Evolutionary conservation across 78 protist genomes (phyloP).

Genomic region (Chrysochromulina parva): DNA sequence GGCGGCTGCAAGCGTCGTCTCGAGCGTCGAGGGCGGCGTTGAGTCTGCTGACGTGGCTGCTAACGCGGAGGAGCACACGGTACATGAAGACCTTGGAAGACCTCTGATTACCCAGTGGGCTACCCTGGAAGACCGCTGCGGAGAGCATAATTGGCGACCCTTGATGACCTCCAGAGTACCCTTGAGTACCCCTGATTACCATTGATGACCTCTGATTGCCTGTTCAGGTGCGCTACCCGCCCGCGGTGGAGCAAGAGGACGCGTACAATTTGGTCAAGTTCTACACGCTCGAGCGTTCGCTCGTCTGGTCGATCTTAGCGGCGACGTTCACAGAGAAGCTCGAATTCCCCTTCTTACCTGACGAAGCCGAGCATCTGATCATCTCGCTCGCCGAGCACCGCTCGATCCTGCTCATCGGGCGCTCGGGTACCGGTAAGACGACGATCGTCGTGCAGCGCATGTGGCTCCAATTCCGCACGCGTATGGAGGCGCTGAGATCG

Average conservation of each 20-base stretch:
- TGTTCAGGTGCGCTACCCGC: background rate
- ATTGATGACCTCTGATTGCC: too few species aligned
- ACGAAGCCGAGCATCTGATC: background rate
- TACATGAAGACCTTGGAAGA: too few species aligned
- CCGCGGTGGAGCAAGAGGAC: background rate
- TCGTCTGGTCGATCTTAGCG: background rate
- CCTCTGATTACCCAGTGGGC: too few species aligned
- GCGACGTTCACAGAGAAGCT: background rate
- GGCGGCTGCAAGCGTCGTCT: too few species aligned
- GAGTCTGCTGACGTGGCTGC: too few species aligned
- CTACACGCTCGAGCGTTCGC: background rate
- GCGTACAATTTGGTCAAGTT: conserved; percentile 1
- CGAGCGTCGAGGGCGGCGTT: too few species aligned
- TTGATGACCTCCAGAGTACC: too few species aligned
- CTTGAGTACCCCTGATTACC: too few species aligned
- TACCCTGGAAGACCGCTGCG: too few species aligned
- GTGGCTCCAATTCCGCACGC: background rate
- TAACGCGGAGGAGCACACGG: too few species aligned
- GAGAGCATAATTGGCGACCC: too few species aligned
- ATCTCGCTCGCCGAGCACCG: background rate
- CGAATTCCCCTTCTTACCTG: background rate
- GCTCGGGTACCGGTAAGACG: conserved; percentile 40
- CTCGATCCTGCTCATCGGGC: conserved; percentile 20
- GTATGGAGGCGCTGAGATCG: too few species aligned
- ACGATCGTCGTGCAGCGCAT: conserved; percentile 23